phyloP scores from a whole-genome alignment of 441 rosid genomes.

The Brassica hybrid region DNA sequence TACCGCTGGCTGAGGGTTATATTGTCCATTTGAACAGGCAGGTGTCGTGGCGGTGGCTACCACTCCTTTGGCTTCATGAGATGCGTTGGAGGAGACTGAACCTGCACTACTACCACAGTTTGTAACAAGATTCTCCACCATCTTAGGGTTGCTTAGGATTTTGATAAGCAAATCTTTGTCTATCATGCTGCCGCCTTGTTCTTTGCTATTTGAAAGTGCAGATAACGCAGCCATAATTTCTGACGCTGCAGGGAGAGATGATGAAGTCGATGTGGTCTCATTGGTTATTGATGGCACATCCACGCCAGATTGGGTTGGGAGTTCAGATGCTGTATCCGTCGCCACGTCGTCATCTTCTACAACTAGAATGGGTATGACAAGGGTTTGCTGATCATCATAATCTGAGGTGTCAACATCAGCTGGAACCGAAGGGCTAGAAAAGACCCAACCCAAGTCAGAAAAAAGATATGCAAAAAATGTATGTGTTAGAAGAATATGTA shows the following conservation, averaged over 20 bases:
- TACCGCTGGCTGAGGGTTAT: constrained; percentile 52
- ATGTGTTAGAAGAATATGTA: constrained; percentile 15
- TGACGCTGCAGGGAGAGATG: constrained; percentile 44
- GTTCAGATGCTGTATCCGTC: constrained; percentile 51
- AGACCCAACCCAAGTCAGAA: constrained; percentile 18
- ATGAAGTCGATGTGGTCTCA: constrained; percentile 49
- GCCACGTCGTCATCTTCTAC: constrained; percentile 82
- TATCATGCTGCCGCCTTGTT: constrained; percentile 59
- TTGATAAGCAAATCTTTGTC: constrained; percentile 82
- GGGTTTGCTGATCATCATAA: constrained; percentile 54
- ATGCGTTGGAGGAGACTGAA: constrained; percentile 49
- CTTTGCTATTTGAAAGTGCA: constrained; percentile 68
- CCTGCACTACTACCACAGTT: constrained; percentile 55
- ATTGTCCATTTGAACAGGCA: constrained; percentile 55
- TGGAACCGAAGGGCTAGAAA: constrained; percentile 63
- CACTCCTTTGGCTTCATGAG: constrained; percentile 51
- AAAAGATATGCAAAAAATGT: neutral
- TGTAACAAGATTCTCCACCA: constrained; percentile 74
- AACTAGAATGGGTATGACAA: constrained; percentile 75
- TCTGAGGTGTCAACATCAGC: constrained; percentile 51
- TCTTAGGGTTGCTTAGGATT: constrained; percentile 70
- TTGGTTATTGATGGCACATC: constrained; percentile 43
- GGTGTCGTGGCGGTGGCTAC: constrained; percentile 45
- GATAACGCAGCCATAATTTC: constrained; percentile 64
- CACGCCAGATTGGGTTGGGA: constrained; percentile 41